A percentile compares a stretch with the other conserved stretches of the same genome.
Evolutionary conservation across 2,329 filamentous ascomycete genomes (phyloP).

Genomic region (Atkinsonella texensis): DNA sequence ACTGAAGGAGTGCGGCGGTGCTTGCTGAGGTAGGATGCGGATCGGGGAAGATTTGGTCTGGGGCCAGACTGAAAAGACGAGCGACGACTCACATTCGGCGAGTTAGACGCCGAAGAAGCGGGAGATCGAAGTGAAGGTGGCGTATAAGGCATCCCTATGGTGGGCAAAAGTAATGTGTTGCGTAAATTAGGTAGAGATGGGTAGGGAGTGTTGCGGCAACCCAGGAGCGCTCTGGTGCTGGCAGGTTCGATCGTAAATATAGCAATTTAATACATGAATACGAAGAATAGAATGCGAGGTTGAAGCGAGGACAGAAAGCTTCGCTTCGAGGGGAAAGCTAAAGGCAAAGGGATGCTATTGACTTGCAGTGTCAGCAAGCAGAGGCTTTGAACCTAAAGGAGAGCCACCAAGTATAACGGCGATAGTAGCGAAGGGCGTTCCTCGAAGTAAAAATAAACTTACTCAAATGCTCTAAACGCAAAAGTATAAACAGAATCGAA

Average conservation of each 20-base stretch:
- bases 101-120: conserved; percentile 43
- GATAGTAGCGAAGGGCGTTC: no score
- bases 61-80: conserved; percentile 40
- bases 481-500: not conserved
- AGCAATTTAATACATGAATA: conserved; percentile 2
- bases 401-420: no score
- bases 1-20: conserved; percentile 48
- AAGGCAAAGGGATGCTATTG: not conserved
- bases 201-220: not conserved
- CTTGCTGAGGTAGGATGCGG: conserved; percentile 52
- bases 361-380: not conserved
- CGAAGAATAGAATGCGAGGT: not conserved
- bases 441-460: not conserved
- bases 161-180: conserved; percentile 11
- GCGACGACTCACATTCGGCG: conserved; percentile 45
- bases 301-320: not conserved
- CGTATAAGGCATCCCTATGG: conserved; percentile 71
- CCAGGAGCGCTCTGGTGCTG: not conserved
- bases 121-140: conserved; percentile 59
- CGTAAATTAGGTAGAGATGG: not conserved
- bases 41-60: conserved; percentile 47
- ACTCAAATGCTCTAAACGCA: conserved; percentile 1
- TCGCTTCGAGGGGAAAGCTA: not conserved
- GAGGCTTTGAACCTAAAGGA: no score
- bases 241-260: not conserved